Percentiles rank a stretch among this genome's conserved stretches.
These are phyloP conservation scores for Dactylellina drechsleri DNA, from an alignment of 2,329 filamentous ascomycete genomes.

Conservation along the genomic window DNA sequence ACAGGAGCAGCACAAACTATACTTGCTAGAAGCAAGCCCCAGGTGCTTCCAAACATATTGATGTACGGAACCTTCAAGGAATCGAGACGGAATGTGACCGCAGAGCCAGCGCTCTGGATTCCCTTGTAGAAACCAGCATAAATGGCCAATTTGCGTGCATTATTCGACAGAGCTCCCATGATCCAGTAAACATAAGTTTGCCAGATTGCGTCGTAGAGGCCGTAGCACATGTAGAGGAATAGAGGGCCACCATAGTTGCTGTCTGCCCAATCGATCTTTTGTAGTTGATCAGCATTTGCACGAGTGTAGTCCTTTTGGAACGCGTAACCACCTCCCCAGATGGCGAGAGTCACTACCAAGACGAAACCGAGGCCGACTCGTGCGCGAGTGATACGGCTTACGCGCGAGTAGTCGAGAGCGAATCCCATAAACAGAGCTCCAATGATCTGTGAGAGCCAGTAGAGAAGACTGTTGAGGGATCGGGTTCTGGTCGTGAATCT, in stretches of 20 bases:
- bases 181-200: constrained; percentile 93
- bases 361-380: constrained; percentile 65
- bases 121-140: constrained; percentile 90
- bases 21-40: constrained; percentile 78
- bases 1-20: constrained; percentile 81
- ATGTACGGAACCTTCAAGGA: constrained; percentile 72
- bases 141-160: constrained; percentile 88
- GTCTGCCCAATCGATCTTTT: constrained; percentile 74
- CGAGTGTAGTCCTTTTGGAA: constrained; percentile 70
- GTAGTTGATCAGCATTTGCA: constrained; percentile 66
- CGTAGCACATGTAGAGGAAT: constrained; percentile 77
- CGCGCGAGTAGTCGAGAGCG: constrained; percentile 63
- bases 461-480: constrained; percentile 67
- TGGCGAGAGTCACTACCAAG: constrained; percentile 66
- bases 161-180: constrained; percentile 93
- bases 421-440: constrained; percentile 66
- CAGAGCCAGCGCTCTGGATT: constrained; percentile 85
- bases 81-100: constrained; percentile 79
- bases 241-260: constrained; percentile 75
- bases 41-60: constrained; percentile 77
- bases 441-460: constrained; percentile 70
- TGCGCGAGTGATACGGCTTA: constrained; percentile 65
- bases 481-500: constrained; percentile 69
- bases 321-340: constrained; percentile 71
- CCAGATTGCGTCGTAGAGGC: constrained; percentile 80